These are phyloP conservation scores for Monilinia fructicola DNA, from an alignment of 2,329 filamentous ascomycete genomes.

Conservation along the genomic window DNA sequence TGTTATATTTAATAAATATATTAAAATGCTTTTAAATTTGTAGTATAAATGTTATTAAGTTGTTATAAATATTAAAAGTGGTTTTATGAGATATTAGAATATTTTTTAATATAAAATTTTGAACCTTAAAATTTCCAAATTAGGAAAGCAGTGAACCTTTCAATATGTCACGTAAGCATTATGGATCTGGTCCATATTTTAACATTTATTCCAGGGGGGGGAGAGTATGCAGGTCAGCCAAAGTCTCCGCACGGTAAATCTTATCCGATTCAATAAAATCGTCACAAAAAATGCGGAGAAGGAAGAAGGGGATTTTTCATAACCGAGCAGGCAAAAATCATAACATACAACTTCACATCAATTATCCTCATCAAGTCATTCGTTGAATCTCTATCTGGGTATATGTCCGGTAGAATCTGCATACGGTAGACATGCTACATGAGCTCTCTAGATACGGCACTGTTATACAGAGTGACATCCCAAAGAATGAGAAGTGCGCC, in stretches of 20 bases:
- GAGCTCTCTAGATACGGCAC: slow-evolving; percentile 6
- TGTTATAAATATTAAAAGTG: no score
- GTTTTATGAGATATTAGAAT: no score
- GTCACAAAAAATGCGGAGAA: background rate
- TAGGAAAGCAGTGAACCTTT: no score
- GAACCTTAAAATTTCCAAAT: no score
- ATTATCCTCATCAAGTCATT: slow-evolving; percentile 13
- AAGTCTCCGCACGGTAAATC: background rate
- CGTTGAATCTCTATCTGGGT: slow-evolving; percentile 8
- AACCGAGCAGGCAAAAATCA: background rate
- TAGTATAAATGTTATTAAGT: no score
- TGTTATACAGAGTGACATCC: slow-evolving; percentile 11
- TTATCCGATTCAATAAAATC: background rate
- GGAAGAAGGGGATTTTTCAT: background rate
- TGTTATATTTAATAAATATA: no score
- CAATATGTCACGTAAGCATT: no score
- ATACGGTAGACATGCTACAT: slow-evolving; percentile 9
- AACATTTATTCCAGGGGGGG: no score
- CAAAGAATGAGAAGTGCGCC: slow-evolving; percentile 4
- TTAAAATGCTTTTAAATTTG: no score
- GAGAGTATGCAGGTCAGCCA: background rate
- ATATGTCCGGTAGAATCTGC: background rate
- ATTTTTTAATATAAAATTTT: no score
- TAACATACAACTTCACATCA: no score
- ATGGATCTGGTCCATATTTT: no score